A percentile compares a stretch with the other conserved stretches of the same genome.
Evolutionary conservation across 257 asterid species (phyloP).

Genomic region (Capsicum baccatum): DNA sequence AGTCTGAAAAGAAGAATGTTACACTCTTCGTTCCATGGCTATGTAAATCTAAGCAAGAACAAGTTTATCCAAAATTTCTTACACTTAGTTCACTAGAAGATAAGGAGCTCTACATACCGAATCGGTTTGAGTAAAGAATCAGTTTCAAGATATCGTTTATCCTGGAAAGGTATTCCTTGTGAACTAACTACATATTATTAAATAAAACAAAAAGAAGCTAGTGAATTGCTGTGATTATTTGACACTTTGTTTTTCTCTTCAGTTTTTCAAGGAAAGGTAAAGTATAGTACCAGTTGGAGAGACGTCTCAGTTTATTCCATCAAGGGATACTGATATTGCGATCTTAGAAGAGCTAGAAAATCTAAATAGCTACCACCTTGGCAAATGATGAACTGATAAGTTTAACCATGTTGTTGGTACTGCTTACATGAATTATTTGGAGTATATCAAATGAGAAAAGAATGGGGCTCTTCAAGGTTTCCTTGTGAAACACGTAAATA

Average conservation of each 20-base stretch:
- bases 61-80: constrained; percentile 81
- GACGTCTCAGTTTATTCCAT: too few species aligned
- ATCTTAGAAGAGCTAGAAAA: too few species aligned
- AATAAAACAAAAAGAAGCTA: neutral
- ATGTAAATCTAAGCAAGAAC: constrained; percentile 71
- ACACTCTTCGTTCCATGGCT: constrained; percentile 63
- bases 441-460: too few species aligned
- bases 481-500: too few species aligned
- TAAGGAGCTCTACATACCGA: constrained; percentile 80
- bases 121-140: constrained; percentile 96
- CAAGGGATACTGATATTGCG: too few species aligned
- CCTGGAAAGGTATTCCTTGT: constrained; percentile 82
- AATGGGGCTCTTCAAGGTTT: too few species aligned
- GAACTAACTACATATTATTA: neutral
- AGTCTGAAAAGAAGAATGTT: constrained; percentile 63
- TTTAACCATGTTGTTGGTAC: too few species aligned
- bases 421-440: too few species aligned
- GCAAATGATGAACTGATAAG: too few species aligned
- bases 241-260: neutral
- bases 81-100: constrained; percentile 91
- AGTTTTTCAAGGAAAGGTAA: too few species aligned
- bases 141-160: constrained; percentile 92
- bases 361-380: too few species aligned
- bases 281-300: too few species aligned
- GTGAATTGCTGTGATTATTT: neutral